Percentiles rank a stretch among this genome's conserved stretches.
phyloP scores from a whole-genome alignment of 2,329 filamentous ascomycete genomes.

The Ambrosiella xylebori region DNA sequence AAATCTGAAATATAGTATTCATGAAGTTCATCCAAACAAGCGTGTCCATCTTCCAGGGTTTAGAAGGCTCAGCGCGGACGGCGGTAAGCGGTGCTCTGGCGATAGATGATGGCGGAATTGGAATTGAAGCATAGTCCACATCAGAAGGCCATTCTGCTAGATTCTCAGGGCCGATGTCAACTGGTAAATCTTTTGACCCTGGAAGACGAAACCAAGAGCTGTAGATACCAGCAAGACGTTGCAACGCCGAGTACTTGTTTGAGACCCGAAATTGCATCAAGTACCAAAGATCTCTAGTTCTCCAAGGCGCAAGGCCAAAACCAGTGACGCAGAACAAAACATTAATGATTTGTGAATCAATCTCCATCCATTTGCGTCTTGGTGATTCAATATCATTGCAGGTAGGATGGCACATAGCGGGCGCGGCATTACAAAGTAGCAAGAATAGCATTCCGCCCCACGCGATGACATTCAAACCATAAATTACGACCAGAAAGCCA shows the following conservation, averaged over 20 bases:
- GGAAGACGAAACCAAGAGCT: constrained; percentile 57
- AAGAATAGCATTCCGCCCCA: constrained; percentile 90
- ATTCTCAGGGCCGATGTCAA: constrained; percentile 34
- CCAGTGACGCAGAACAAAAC: constrained; percentile 69
- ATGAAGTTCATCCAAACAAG: constrained; percentile 62
- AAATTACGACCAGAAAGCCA: constrained; percentile 62
- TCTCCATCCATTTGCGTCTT: constrained; percentile 71
- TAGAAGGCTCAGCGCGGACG: constrained; percentile 47
- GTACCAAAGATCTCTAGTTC: constrained; percentile 64
- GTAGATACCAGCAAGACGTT: constrained; percentile 57
- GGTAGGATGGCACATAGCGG: constrained; percentile 52
- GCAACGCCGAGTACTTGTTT: constrained; percentile 37
- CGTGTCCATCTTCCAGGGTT: constrained; percentile 60
- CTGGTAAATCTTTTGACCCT: constrained; percentile 42
- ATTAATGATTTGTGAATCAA: constrained; percentile 57
- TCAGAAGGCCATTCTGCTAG: constrained; percentile 25
- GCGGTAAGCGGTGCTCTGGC: constrained; percentile 56
- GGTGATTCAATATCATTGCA: constrained; percentile 61
- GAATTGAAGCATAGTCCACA: constrained; percentile 26
- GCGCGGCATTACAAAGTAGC: constrained; percentile 56
- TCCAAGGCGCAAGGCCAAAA: constrained; percentile 71
- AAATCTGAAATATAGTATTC: constrained; percentile 63
- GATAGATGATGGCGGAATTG: constrained; percentile 45
- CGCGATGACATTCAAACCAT: constrained; percentile 66
- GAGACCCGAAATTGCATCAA: constrained; percentile 45